Conservation (phyloP, 805 yeast species). For the Kregervanrija delftensis region DNA sequence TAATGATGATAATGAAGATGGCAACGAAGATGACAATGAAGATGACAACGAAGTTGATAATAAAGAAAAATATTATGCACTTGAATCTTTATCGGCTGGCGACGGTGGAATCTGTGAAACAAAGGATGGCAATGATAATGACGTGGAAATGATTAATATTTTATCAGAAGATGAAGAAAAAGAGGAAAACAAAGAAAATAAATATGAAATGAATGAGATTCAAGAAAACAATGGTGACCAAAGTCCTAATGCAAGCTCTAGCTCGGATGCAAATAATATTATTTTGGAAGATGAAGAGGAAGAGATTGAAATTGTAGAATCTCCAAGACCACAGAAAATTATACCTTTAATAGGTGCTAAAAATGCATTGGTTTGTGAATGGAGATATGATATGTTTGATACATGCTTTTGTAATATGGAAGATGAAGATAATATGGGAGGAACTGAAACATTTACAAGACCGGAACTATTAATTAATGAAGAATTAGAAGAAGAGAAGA, state of each 20-base stretch:
- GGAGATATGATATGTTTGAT: constrained; percentile 45
- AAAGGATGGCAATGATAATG: not conserved
- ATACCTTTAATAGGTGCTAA: constrained; percentile 24
- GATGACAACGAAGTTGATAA: not conserved
- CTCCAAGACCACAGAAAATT: not conserved
- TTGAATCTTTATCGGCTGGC: constrained; percentile 1
- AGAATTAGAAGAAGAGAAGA: constrained; percentile 44
- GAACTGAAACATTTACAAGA: constrained; percentile 48
- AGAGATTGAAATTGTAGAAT: not conserved
- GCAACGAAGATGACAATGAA: not conserved
- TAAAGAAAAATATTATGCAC: not conserved
- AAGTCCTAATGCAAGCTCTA: no score
- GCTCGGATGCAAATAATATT: not conserved
- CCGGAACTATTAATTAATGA: constrained; percentile 45
- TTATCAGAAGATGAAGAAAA: not conserved
- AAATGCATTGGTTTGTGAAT: constrained; percentile 55
- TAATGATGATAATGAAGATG: not conserved
- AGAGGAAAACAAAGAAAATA: not conserved
- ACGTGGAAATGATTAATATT: not conserved
- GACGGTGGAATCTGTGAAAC: not conserved
- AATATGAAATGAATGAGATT: not conserved
- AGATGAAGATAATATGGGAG: constrained; percentile 38
- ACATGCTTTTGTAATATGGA: constrained; percentile 46
- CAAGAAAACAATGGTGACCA: not conserved
- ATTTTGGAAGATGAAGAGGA: constrained; percentile 8